Evolutionary conservation across 2,329 filamentous ascomycete genomes (phyloP), one percentile per base, ranked within the genome.

Genomic region (Scolecobasidium constrictum): DNA sequence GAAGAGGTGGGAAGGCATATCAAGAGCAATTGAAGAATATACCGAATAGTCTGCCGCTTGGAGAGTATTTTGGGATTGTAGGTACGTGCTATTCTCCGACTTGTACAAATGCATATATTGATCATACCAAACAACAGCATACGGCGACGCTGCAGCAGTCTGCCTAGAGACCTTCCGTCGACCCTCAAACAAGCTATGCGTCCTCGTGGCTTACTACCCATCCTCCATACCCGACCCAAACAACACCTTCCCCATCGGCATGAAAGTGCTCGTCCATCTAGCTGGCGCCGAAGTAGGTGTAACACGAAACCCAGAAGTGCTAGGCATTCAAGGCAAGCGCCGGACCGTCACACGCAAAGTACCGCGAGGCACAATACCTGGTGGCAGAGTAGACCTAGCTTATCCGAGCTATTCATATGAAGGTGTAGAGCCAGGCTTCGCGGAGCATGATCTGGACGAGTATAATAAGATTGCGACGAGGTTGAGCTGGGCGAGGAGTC

Each of bases 401-500:
- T 64, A 67, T 45, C 61, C 61, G 34, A 60, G 68, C 3, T 78
- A 71, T 52, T 68, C 68, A 0, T 81, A 81, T 49, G 65, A 69
- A 9, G 65, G 68, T 46, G 73, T 61, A 0, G 63, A 75, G 40
- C 62, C 75, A 0, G 83, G 83, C 0, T 87, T 88, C 48, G 83
- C 83, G 0, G 82, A 87, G 58, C 69, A 72, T 16, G 76, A 85
- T 44, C 57, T 83, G 22, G 77, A 83, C 2, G 75, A 81, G 49
- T 86, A 77, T 51, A 72, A 86, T 48, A 65, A 70, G 7, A 65
- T 83, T 3, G 72, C 72, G 0, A 74, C 80, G 2, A 71, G 73
- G n/a, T 53, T 86, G 16, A 81, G 83, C 0, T 86, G 79, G 72
- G 75, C 71, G n/a, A 68, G 83, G 5, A 79, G 75, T 26, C 53